Conservation (phyloP, 2,329 filamentous ascomycete species). For the Trichoderma koningiopsis region DNA sequence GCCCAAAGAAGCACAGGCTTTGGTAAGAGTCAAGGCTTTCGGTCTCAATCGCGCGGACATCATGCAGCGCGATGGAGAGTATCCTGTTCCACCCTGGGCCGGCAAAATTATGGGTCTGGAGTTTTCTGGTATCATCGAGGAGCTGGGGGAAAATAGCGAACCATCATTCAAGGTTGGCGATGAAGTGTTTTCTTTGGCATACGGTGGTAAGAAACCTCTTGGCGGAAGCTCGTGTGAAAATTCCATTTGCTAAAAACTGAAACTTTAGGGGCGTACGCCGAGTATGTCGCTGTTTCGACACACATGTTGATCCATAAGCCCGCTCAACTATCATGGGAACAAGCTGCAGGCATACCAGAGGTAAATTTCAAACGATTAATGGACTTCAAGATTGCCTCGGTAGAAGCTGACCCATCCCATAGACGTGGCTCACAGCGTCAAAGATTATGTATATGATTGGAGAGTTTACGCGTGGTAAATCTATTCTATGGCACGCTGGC, state of each 20-base stretch:
- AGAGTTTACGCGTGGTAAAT: slow-evolving; percentile 1
- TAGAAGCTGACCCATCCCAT: not conserved
- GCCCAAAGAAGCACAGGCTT: not conserved
- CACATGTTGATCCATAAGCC: not conserved
- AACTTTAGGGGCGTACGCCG: not conserved
- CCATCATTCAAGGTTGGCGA: not conserved
- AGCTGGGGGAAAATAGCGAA: not conserved
- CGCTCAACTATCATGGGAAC: not conserved
- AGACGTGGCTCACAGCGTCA: slow-evolving; percentile 1
- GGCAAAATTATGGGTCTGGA: not conserved
- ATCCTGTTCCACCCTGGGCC: not conserved
- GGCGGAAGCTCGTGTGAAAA: not conserved
- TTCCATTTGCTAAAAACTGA: not conserved
- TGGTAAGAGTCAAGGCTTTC: not conserved
- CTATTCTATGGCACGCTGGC: not conserved
- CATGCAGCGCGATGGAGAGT: not conserved
- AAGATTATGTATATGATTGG: slow-evolving; percentile 2
- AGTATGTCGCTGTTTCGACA: not conserved
- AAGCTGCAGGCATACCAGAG: not conserved
- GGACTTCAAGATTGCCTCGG: no score
- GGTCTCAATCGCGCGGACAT: not conserved
- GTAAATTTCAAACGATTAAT: not conserved
- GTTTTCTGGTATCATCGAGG: not conserved
- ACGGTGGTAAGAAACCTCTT: not conserved
- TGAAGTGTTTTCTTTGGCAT: slow-evolving; percentile 3